Conservation (phyloP, 805 yeast genomes). For the Jamesozyma jinghongensis region DNA sequence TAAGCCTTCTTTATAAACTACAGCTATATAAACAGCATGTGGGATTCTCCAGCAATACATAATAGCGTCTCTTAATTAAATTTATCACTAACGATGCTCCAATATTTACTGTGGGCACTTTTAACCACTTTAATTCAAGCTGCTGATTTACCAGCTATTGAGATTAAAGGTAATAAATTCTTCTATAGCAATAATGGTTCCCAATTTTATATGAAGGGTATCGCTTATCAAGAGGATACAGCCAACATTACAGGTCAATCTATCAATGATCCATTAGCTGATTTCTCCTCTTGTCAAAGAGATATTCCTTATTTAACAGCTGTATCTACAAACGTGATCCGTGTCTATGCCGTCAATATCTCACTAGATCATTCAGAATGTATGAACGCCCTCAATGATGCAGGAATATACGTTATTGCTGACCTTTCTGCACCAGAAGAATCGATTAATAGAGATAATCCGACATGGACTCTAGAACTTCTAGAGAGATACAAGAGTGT, state of each 20-base stretch:
- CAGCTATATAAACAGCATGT: no score
- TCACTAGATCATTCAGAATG: slow-evolving; percentile 56
- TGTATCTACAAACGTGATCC: slow-evolving; percentile 56
- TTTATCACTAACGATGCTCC: no score
- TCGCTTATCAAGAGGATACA: slow-evolving; percentile 71
- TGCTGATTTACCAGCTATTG: slow-evolving; percentile 52
- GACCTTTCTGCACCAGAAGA: slow-evolving; percentile 61
- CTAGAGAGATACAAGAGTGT: slow-evolving; percentile 60
- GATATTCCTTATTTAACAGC: slow-evolving; percentile 63
- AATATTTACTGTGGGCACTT: no score
- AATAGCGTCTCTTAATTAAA: no score
- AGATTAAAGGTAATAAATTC: slow-evolving; percentile 69
- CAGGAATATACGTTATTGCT: slow-evolving; percentile 74
- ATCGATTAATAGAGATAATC: slow-evolving; percentile 54
- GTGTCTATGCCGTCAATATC: slow-evolving; percentile 70
- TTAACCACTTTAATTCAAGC: no score
- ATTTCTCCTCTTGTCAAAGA: slow-evolving; percentile 51
- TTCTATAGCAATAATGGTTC: slow-evolving; percentile 70
- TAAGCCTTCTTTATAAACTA: no score
- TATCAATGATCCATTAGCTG: slow-evolving; percentile 66
- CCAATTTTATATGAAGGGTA: slow-evolving; percentile 68
- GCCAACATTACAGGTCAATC: slow-evolving; percentile 38
- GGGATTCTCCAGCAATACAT: no score
- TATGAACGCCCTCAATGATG: slow-evolving; percentile 56
- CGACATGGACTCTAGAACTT: slow-evolving; percentile 55